Percentiles rank a stretch among this genome's conserved stretches.
Conservation (phyloP, 345 rosid species). For the Citrus australasica region DNA sequence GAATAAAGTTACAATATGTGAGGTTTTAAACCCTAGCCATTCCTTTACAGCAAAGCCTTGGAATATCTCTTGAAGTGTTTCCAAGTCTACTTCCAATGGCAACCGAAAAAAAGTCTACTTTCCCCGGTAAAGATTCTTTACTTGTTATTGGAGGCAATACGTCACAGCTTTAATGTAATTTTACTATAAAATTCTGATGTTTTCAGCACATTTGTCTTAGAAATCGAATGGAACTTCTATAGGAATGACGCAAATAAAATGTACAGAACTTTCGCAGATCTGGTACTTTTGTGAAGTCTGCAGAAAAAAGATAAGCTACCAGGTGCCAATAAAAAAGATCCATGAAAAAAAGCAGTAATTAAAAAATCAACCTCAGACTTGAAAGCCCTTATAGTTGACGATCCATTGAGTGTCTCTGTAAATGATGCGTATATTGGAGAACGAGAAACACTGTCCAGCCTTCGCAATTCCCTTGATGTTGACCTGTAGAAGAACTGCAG, state of each 20-base stretch:
- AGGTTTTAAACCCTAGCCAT: not conserved
- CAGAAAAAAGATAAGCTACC: not conserved
- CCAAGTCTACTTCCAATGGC: not conserved
- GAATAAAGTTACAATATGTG: not conserved
- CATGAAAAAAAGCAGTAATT: not conserved
- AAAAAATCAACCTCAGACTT: conserved; percentile 59
- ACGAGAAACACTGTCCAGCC: conserved; percentile 90
- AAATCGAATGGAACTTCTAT: not conserved
- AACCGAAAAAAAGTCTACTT: not conserved
- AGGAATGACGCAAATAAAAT: not conserved
- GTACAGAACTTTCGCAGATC: not conserved
- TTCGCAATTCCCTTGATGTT: conserved; percentile 87
- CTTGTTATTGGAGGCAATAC: not conserved
- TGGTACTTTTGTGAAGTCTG: not conserved
- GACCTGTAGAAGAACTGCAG: conserved; percentile 93
- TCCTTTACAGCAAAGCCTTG: not conserved
- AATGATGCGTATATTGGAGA: conserved; percentile 91
- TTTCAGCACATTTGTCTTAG: not conserved
- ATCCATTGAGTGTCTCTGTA: conserved; percentile 86
- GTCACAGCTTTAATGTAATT: not conserved
- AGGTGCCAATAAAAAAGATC: not conserved
- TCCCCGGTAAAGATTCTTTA: not conserved
- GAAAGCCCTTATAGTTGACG: conserved; percentile 90
- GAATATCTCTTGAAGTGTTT: not conserved
- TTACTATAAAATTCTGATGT: not conserved